phyloP scores from a whole-genome alignment of 352 stramenopile species.

The Globisporangium cylindrosporum region DNA sequence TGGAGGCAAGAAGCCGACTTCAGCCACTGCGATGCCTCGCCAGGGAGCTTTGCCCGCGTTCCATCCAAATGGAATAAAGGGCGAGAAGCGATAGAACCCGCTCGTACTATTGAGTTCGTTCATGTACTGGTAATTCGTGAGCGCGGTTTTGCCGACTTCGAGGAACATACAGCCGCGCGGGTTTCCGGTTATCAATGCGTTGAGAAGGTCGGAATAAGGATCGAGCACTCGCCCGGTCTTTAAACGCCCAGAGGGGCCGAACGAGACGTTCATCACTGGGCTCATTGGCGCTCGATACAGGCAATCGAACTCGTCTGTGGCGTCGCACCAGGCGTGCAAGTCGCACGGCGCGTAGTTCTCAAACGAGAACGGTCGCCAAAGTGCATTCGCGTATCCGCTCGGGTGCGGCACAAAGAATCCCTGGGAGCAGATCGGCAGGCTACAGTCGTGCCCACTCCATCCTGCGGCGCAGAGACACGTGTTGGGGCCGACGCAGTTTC shows the following conservation, averaged over 20 bases:
- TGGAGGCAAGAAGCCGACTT: constrained; percentile 55
- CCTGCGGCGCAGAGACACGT: constrained; percentile 92
- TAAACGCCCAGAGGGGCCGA: constrained; percentile 24
- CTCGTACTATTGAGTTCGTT: constrained; percentile 72
- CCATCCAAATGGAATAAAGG: constrained; percentile 81
- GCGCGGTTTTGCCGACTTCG: constrained; percentile 75
- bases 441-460: constrained; percentile 93
- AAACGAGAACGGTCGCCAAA: constrained; percentile 61
- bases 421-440: constrained; percentile 89
- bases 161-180: constrained; percentile 65
- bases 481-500: constrained; percentile 90
- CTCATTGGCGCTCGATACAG: constrained; percentile 43
- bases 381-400: constrained; percentile 53
- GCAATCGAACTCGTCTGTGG: constrained; percentile 94
- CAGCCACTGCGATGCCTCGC: constrained; percentile 48
- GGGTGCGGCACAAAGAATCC: constrained; percentile 90
- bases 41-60: constrained; percentile 55
- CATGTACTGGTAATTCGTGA: constrained; percentile 90
- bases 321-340: constrained; percentile 85
- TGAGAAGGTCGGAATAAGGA: constrained; percentile 20
- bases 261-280: constrained; percentile 35
- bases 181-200: background rate
- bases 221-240: constrained; percentile 28
- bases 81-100: constrained; percentile 80
- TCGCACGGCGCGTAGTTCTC: constrained; percentile 91